Conservation (phyloP, 192 early-diverging fungal species). For the Neocallimastix lanati region DNA sequence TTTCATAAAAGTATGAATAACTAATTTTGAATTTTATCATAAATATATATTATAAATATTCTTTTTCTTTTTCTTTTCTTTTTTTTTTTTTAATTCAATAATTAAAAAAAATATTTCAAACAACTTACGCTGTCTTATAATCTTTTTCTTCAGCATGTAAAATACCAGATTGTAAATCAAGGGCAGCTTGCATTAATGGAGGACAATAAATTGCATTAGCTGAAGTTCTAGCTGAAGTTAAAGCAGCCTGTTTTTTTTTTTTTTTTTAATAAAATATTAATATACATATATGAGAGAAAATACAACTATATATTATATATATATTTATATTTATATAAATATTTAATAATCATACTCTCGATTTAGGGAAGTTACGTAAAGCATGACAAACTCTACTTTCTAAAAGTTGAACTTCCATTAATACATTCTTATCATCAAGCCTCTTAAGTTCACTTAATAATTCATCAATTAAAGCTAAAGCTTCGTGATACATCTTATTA, state of each 20-base stretch:
- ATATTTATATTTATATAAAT: too few relatives aligned
- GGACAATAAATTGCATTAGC: conserved; percentile 98
- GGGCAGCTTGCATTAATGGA: conserved; percentile 80
- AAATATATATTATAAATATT: too few relatives aligned
- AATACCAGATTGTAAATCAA: conserved; percentile 96
- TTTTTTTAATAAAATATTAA: too few relatives aligned
- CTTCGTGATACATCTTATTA: conserved; percentile 88
- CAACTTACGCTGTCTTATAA: conserved; percentile 84
- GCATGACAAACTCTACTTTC: conserved; percentile 89
- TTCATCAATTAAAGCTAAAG: conserved; percentile 57
- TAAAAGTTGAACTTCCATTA: conserved; percentile 91
- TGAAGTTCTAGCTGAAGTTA: conserved; percentile 86
- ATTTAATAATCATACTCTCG: conserved; percentile 28
- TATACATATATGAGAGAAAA: too few relatives aligned
- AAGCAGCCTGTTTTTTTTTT: conserved; percentile 59
- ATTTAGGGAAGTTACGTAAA: conserved; percentile 79
- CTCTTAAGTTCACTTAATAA: conserved; percentile 94
- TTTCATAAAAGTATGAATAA: conserved; percentile 96
- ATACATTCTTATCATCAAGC: conserved; percentile 93
- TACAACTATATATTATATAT: too few relatives aligned
- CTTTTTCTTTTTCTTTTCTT: too few relatives aligned
- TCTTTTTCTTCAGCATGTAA: conserved; percentile 97
- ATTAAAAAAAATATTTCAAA: too few relatives aligned
- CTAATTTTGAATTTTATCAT: too few relatives aligned
- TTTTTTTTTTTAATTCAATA: too few relatives aligned